Conservation (phyloP, 2,329 filamentous ascomycete species). For the Berkeleyomyces rouxiae region DNA sequence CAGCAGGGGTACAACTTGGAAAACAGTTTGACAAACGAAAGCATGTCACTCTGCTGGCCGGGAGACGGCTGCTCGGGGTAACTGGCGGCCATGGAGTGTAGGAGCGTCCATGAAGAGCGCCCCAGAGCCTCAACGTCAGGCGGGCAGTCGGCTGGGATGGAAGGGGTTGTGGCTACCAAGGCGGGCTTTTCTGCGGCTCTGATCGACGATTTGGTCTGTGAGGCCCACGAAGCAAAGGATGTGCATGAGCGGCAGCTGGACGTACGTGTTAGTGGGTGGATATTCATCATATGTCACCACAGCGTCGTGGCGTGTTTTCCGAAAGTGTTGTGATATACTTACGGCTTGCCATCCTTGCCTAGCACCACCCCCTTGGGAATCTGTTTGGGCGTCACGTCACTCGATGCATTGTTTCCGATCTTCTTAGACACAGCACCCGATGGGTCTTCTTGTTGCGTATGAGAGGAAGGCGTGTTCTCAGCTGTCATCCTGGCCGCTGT, state of each 20-base stretch:
- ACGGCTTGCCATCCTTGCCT: conserved; percentile 75
- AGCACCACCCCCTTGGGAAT: conserved; percentile 57
- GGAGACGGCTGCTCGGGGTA: conserved; percentile 59
- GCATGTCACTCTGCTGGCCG: conserved; percentile 58
- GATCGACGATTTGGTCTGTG: conserved; percentile 31
- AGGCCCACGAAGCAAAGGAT: conserved; percentile 46
- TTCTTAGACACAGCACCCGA: background rate
- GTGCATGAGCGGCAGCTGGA: conserved; percentile 55
- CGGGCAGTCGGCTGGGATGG: conserved; percentile 52
- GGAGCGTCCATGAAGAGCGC: conserved; percentile 77
- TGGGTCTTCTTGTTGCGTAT: background rate
- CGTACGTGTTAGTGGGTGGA: background rate
- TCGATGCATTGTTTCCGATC: background rate
- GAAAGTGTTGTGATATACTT: conserved; percentile 21
- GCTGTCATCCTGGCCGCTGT: background rate
- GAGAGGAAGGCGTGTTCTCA: background rate
- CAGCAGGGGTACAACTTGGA: conserved; percentile 86
- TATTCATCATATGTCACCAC: background rate
- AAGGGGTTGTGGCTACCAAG: conserved; percentile 18
- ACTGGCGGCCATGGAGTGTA: conserved; percentile 77
- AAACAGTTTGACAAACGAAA: conserved; percentile 63
- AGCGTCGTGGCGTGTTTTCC: background rate
- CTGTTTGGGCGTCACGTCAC: conserved; percentile 29
- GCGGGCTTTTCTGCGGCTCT: conserved; percentile 20
- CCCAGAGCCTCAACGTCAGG: conserved; percentile 80